phyloP scores from a whole-genome alignment of 352 stramenopile species.

The Poterioochromonas sp. region DNA sequence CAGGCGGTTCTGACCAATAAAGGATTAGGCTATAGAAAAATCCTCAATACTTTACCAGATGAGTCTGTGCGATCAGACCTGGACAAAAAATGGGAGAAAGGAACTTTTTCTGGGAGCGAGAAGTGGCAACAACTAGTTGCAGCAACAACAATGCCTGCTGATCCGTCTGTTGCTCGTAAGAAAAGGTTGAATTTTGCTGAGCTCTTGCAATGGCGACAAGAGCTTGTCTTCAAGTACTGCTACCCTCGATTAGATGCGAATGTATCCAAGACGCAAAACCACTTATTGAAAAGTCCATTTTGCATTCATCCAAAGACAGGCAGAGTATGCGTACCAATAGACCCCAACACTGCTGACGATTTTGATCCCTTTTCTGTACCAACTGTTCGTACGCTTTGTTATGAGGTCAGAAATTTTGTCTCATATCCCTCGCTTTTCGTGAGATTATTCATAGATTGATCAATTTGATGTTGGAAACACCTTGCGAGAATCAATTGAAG shows the following conservation, averaged over 20 bases:
- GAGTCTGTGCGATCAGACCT: slow-evolving; percentile 56
- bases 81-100: slow-evolving; percentile 71
- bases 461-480: not conserved
- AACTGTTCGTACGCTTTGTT: slow-evolving; percentile 55
- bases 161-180: not conserved
- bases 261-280: slow-evolving; percentile 94
- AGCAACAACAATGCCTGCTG: not conserved
- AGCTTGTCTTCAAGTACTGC: not conserved
- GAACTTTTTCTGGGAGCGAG: not conserved
- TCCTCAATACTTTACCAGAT: slow-evolving; percentile 83
- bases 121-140: not conserved
- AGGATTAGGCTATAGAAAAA: slow-evolving; percentile 72
- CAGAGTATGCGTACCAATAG: slow-evolving; percentile 93
- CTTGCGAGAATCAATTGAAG: slow-evolving; percentile 2
- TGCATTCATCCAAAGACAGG: slow-evolving; percentile 56
- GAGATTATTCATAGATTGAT: not conserved
- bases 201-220: not conserved
- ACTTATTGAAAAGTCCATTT: slow-evolving; percentile 99
- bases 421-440: not conserved
- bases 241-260: slow-evolving; percentile 88
- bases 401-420: slow-evolving; percentile 53
- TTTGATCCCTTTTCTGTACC: slow-evolving; percentile 68
- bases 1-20: slow-evolving; percentile 74
- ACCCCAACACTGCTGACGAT: slow-evolving; percentile 58
- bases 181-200: not conserved